Base-by-base conservation (phyloP, 805 yeast genomes). In the Hyphopichia homilentoma region DNA sequence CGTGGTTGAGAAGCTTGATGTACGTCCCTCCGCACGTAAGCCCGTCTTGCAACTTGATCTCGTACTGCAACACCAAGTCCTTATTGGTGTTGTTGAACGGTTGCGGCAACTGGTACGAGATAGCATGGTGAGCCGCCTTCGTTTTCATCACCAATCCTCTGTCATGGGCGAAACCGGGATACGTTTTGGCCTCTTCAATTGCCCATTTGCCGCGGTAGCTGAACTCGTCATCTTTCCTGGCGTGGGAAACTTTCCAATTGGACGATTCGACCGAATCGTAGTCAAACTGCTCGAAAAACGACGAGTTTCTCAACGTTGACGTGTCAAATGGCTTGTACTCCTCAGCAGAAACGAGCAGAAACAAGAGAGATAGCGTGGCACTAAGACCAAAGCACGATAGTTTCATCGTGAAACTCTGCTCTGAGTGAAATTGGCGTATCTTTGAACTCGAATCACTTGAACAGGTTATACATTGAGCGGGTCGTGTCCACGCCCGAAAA, bases 21-120 rank as follows among this genome's bases (percentile, higher is more conserved):
- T 88, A 89, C 1, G 94, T 90, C 34, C 97, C 97, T 30, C 95
- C 95, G 60, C 97, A 89, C 27, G 68, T 68, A 35, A 87, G 63
- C 7, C 84, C 85, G 25, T 81, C 68, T 62, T 89, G 96, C 25
- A 81, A 60, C 61, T 88, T 88, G 34, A 86, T 84, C 59, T 89
- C 97, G 57, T 86, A 89, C 61, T 89, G 97, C 25, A 87, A 61
- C 7, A 89, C 96, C 41, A 89, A 65, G 11, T 86, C 79, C 36
- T 77, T 66, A 44, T 70, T 71, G 7, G 65, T 73, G 56, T 80
- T 81, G 52, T 73, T 72, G 36, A 88, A 69, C 2, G 80, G 73
- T 17, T 56, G 36, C 13, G 75, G 75, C 34, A 89, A 68, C 40
- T 66, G 57, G 34, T 77, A 75, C 24, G 86, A 78, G 45, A 89